phyloP scores from a whole-genome alignment of 805 yeast genomes.

The Saccharomycopsis malanga region DNA sequence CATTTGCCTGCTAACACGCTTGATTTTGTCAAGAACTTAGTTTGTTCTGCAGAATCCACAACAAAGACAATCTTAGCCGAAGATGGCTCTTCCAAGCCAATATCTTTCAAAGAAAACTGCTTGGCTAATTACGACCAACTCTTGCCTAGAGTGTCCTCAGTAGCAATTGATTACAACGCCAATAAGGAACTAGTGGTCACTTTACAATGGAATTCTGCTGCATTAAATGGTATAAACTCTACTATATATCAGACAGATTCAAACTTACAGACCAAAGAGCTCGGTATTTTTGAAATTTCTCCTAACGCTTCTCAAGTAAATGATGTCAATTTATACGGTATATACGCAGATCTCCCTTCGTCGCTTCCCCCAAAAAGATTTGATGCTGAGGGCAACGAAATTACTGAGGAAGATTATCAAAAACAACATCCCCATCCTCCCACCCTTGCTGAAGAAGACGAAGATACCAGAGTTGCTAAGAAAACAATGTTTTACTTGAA shows the following conservation, averaged over 20 bases:
- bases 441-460: slow-evolving; percentile 6
- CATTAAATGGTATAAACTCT: slow-evolving; percentile 6
- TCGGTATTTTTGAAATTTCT: slow-evolving; percentile 20
- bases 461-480: slow-evolving; percentile 17
- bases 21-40: neutral
- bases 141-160: slow-evolving; percentile 6
- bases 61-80: neutral
- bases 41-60: slow-evolving; percentile 6
- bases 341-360: slow-evolving; percentile 19
- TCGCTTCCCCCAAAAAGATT: neutral
- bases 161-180: slow-evolving; percentile 17
- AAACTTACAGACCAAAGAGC: slow-evolving; percentile 3
- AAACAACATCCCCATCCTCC: neutral
- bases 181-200: slow-evolving; percentile 7
- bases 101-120: slow-evolving; percentile 6
- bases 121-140: slow-evolving; percentile 7
- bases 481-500: slow-evolving; percentile 19
- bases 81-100: neutral
- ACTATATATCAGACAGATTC: slow-evolving; percentile 3
- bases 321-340: slow-evolving; percentile 19
- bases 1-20: slow-evolving; percentile 3
- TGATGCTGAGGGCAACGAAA: neutral
- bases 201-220: slow-evolving; percentile 16
- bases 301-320: slow-evolving; percentile 12
- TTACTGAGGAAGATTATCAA: neutral